Evolutionary conservation across 169 alveolate species (phyloP).

Genomic region (Cryptosporidium sp.): DNA sequence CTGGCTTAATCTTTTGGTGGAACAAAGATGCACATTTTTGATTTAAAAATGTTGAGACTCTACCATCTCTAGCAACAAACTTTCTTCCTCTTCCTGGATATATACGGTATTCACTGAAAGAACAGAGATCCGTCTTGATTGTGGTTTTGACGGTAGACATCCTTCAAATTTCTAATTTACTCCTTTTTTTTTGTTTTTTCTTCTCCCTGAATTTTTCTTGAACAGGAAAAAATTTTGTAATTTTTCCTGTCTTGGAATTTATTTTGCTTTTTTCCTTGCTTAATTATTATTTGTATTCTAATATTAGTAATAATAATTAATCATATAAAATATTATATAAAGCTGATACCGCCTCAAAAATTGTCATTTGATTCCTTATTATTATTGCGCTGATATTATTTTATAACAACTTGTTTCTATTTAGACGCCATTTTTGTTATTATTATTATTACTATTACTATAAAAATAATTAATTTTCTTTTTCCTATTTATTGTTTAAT

Average conservation of each 20-base stretch:
- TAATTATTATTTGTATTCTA: background rate
- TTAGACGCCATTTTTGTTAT: slow-evolving; percentile 34
- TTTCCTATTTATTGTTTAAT: too few species aligned
- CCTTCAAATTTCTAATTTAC: slow-evolving; percentile 3
- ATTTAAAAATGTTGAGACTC: slow-evolving; percentile 89
- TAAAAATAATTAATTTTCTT: too few species aligned
- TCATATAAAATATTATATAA: background rate
- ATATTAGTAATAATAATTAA: background rate
- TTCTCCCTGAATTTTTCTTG: slow-evolving; percentile 16
- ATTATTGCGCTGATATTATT: background rate
- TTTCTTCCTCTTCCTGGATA: slow-evolving; percentile 98
- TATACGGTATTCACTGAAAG: slow-evolving; percentile 96
- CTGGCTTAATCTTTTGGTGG: slow-evolving; percentile 94
- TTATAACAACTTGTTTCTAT: background rate
- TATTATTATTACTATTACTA: too few species aligned
- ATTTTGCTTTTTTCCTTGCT: background rate
- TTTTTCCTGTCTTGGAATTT: slow-evolving; percentile 5
- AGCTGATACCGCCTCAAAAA: background rate
- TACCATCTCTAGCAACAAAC: slow-evolving; percentile 96
- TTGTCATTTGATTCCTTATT: background rate
- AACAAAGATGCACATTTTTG: slow-evolving; percentile 93
- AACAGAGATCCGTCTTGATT: slow-evolving; percentile 96
- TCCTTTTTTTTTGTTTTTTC: slow-evolving; percentile 9
- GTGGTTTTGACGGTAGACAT: slow-evolving; percentile 87
- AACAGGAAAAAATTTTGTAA: background rate